A percentile compares a stretch with the other conserved stretches of the same genome.
Evolutionary conservation across 495 filamentous ascomycete species (phyloP).

Genomic region (Penicillium verhagenii): DNA sequence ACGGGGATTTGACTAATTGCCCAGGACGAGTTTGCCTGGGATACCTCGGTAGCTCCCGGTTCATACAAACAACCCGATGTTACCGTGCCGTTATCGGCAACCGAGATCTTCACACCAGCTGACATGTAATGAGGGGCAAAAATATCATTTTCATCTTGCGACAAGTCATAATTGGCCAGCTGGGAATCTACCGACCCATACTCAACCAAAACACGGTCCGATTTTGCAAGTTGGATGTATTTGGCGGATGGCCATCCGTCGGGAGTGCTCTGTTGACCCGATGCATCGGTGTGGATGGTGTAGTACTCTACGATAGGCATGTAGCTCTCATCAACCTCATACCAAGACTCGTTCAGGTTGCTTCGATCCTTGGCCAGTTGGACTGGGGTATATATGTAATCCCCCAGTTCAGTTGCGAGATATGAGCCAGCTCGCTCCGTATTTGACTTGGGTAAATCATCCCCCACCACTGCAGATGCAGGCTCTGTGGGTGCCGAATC

Average conservation of each 20-base stretch:
- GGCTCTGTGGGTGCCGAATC: conserved; percentile 37
- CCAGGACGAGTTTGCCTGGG: conserved; percentile 58
- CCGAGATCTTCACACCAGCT: conserved; percentile 24
- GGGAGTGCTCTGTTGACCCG: conserved; percentile 46
- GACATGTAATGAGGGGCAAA: conserved; percentile 44
- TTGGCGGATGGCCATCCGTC: conserved; percentile 64
- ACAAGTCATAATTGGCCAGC: conserved; percentile 51
- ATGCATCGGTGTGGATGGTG: conserved; percentile 32
- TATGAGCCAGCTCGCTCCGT: conserved; percentile 32
- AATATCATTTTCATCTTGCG: conserved; percentile 38
- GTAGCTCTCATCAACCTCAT: conserved; percentile 38
- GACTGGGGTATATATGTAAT: conserved; percentile 54
- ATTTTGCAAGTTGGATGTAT: conserved; percentile 52
- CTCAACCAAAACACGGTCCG: conserved; percentile 50
- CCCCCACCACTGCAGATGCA: conserved; percentile 29
- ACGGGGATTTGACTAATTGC: conserved; percentile 36
- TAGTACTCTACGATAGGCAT: conserved; percentile 55
- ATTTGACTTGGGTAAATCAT: conserved; percentile 32
- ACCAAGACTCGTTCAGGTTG: conserved; percentile 62
- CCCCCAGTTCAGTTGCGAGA: conserved; percentile 38
- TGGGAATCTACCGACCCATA: conserved; percentile 58
- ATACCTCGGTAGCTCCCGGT: conserved; percentile 32
- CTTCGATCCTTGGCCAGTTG: conserved; percentile 47
- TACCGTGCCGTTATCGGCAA: conserved; percentile 34
- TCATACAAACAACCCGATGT: conserved; percentile 53